Evolutionary conservation across 129 eudicot species (phyloP).

Genomic region (Rutidosis leptorrhynchoides): DNA sequence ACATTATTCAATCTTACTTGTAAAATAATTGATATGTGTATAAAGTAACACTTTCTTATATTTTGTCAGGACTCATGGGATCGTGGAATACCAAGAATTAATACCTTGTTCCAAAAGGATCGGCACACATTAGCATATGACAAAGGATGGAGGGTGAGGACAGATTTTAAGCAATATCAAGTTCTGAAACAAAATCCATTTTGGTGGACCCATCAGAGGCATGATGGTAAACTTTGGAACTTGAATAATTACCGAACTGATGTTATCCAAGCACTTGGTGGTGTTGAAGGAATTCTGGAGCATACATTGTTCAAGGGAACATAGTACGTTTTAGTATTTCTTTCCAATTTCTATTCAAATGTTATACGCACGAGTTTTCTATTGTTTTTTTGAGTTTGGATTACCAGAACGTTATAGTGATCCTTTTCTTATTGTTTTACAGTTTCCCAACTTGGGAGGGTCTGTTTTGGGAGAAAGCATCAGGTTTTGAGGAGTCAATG

Average conservation of each 20-base stretch:
- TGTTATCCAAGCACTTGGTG: slow-evolving; percentile 97
- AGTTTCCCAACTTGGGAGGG: slow-evolving; percentile 99
- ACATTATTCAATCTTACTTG: not conserved
- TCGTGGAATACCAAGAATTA: slow-evolving; percentile 96
- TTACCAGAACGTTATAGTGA: not conserved
- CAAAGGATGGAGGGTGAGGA: slow-evolving; percentile 98
- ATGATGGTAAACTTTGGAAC: slow-evolving; percentile 98
- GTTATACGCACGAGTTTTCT: not conserved
- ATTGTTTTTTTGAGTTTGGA: not conserved
- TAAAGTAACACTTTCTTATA: not conserved
- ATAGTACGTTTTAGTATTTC: slow-evolving; percentile 47
- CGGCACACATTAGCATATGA: slow-evolving; percentile 97
- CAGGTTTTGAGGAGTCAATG: slow-evolving; percentile 99
- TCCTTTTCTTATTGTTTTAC: slow-evolving; percentile 19
- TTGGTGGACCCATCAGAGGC: slow-evolving; percentile 99
- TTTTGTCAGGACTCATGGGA: slow-evolving; percentile 96
- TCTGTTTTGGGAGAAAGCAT: slow-evolving; percentile 99
- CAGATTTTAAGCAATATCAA: slow-evolving; percentile 95
- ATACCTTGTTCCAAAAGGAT: slow-evolving; percentile 95
- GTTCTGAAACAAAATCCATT: slow-evolving; percentile 95
- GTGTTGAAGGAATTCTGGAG: slow-evolving; percentile 95
- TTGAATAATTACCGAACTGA: slow-evolving; percentile 95
- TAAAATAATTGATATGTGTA: not conserved
- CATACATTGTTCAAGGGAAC: slow-evolving; percentile 98
- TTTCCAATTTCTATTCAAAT: not conserved